Percentiles rank a stretch among this genome's conserved stretches.
These are phyloP conservation scores for Neospermospora avenae DNA, from an alignment of 2,329 filamentous ascomycete species.

Conservation along the genomic window DNA sequence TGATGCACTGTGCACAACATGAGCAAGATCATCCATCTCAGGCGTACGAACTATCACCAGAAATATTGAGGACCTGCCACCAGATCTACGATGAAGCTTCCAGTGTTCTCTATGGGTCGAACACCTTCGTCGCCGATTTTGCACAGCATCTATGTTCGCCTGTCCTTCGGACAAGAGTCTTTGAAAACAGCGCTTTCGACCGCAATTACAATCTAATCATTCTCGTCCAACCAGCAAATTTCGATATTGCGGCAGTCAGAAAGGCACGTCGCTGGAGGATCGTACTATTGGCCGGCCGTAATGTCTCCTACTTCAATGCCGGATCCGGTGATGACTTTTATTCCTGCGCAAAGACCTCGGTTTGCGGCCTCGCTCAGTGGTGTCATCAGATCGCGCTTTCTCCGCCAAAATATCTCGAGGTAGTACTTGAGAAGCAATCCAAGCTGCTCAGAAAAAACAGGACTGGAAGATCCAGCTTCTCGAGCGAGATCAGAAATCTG, in stretches of 20 bases:
- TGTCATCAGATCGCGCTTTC: background rate
- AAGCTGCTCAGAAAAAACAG: background rate
- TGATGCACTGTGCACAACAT: background rate
- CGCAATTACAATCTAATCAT: background rate
- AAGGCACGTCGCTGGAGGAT: background rate
- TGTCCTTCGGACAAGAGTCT: background rate
- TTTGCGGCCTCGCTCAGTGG: background rate
- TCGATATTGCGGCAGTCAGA: background rate
- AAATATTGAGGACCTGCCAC: background rate
- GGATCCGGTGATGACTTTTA: too few relatives aligned
- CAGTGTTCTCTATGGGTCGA: background rate
- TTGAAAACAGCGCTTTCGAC: background rate
- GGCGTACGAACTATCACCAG: background rate
- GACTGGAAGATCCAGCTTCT: background rate
- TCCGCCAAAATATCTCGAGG: background rate
- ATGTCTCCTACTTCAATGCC: background rate
- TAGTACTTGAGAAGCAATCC: background rate
- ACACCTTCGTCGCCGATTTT: background rate
- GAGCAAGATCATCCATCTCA: background rate
- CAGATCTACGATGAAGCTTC: background rate
- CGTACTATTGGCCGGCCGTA: background rate
- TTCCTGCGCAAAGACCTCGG: background rate
- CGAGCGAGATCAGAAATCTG: background rate
- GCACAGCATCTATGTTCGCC: background rate
- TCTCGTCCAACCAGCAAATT: background rate